Evolutionary conservation across 208 protist genomes (phyloP), one percentile per base, ranked within the genome.

Genomic region (Acanthamoeba healyi): DNA sequence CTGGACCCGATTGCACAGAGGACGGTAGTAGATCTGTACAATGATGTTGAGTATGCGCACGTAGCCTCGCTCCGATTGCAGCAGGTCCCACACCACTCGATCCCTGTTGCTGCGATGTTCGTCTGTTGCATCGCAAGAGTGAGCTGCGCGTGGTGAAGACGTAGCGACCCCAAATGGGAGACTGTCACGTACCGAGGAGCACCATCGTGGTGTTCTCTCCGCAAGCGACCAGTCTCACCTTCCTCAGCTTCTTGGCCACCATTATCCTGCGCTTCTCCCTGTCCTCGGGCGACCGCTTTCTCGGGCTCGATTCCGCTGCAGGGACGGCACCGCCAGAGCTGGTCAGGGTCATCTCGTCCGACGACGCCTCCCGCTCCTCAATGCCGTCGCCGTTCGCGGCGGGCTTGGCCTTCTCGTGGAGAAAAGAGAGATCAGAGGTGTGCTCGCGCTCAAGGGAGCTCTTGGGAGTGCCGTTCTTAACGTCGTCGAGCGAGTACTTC

Each of bases 1-100:
- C 26, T 82, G 72, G 4, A 82, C 26, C 6, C 81, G 81, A 15
- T 65, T 22, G 38, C 42, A 58, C 29, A 58, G 38, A 10, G 81
- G 54, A 2, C 54, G 81, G n/a, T 58, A 65, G 81, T 67, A 89
- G 29, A 89, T 65, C 34, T 65, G 44, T 24, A 89, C 81, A 38
- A 89, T 89, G 81, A 89, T 89, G 51, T 89, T 89, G 44, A 89
- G 81, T 6, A 89, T 65, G 44, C 81, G 44, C 49, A 89, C 49
- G 34, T 89, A 89, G 54, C 81, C 54, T 17, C 81, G 12, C 54
- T 89, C 81, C 34, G 81, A 89, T 24, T 40, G 44, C 81, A 89
- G 36, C 42, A 89, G 49, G 51, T 89, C 81, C 81, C 81, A 89
- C 54, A 65, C 81, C 46, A 65, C 54, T 6, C 32, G 7, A 32